Evolutionary conservation across 23 red algal species (phyloP), one percentile per base, ranked within the genome.

Genomic region (Agarophyton chilense): DNA sequence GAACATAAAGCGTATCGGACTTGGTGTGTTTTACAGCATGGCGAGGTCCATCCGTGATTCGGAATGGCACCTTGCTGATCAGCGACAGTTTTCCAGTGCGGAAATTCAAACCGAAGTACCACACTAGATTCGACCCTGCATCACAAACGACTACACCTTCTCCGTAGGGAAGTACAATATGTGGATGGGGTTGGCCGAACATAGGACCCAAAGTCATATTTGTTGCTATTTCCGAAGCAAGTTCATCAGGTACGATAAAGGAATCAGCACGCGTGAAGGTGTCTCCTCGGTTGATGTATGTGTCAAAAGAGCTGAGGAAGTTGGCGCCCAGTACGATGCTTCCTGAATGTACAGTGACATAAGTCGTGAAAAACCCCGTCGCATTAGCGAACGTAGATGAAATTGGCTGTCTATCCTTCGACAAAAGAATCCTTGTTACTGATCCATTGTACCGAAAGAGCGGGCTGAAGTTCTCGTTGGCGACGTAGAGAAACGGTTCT

Each of bases 81-180:
- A 71, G 16, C 1, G 56, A 42, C 22, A 88, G 39, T 25, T 52
- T 53, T 1, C 83, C 83, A 18, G 1, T 34, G 16, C 0, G 8
- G 4, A 2, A 0, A 7, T 62, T 53, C 36, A 88, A 21, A 19
- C 67, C n/a, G 56, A 88, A 61, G 46, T 88, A 88, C 42, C 64
- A 88, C n/a, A 88, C 28, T 28, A 88, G 29, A 38, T 74, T 64
- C n/a, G 83, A 53, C 9, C 83, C 83, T 41, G 67, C 34, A 57
- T 88, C 83, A 29, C 58, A 66, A 11, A 88, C 83, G 13, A 88
- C 29, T 4, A 88, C 83, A 62, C 83, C 83, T 36, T 45, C 18
- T 9, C 51, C 7, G 41, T 88, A 88, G 2, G 64, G 64, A 22
- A 75, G 52, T 6, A 88, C 83, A 19, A 88, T 88, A 34, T 88